A percentile compares a stretch with the other conserved stretches of the same genome.
These are phyloP conservation scores for Effrenium voratum DNA, from an alignment of 73 alveolate genomes.

Conservation along the genomic window DNA sequence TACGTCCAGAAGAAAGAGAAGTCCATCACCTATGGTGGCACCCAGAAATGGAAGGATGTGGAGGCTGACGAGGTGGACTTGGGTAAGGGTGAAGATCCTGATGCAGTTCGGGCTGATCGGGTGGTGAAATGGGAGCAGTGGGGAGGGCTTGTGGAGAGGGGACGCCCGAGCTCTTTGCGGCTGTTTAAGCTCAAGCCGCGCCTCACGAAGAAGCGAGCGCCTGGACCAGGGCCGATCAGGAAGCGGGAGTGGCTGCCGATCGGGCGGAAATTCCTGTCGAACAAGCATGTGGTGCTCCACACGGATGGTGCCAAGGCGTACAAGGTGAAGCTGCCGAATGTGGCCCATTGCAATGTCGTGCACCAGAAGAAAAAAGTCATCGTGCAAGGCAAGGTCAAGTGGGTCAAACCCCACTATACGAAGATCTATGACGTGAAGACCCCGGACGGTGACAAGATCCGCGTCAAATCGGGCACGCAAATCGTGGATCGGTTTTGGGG, in stretches of 20 bases:
- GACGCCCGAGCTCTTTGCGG: neutral
- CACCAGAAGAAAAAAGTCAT: no score
- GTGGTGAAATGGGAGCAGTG: neutral
- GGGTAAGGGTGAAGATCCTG: conserved; percentile 53
- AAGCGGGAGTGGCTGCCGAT: no score
- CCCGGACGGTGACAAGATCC: neutral
- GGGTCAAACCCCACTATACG: conserved; percentile 1
- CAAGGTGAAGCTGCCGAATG: no score
- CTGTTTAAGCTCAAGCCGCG: neutral
- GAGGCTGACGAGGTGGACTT: conserved; percentile 48
- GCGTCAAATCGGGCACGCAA: neutral
- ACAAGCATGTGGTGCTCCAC: no score
- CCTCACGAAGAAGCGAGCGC: neutral
- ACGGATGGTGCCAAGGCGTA: no score
- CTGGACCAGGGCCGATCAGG: no score
- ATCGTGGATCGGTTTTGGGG: neutral
- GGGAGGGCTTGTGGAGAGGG: neutral
- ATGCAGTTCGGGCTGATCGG: neutral
- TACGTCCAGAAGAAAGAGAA: neutral
- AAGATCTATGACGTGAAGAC: neutral
- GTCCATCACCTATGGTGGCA: neutral
- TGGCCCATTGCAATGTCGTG: no score
- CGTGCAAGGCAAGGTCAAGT: no score
- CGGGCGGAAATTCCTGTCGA: no score
- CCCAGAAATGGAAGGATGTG: neutral